A percentile compares a stretch with the other conserved stretches of the same genome.
These are phyloP conservation scores for Spizellomyces punctatus DNA, from an alignment of 192 early-diverging fungal species.

Conservation along the genomic window DNA sequence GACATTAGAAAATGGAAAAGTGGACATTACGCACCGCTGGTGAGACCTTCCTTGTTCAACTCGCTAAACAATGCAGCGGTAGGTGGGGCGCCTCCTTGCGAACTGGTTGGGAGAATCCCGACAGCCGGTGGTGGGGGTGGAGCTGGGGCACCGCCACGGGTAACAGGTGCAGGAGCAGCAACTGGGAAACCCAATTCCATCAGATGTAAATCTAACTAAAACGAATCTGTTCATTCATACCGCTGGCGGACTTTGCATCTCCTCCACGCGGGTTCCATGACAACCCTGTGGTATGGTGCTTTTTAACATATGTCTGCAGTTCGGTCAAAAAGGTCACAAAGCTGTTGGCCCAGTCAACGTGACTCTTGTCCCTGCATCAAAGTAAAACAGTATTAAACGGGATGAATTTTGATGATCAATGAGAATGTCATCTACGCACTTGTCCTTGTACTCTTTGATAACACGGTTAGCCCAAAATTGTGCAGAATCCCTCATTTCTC, in stretches of 20 bases:
- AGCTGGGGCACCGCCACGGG: conserved; percentile 30
- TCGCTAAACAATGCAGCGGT: conserved; percentile 74
- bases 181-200: background rate
- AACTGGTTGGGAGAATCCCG: conserved; percentile 40
- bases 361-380: conserved; percentile 55
- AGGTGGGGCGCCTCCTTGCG: conserved; percentile 8
- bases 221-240: too few species aligned
- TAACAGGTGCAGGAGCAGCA: conserved; percentile 29
- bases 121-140: conserved; percentile 44
- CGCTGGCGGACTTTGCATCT: conserved; percentile 45
- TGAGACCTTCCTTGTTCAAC: conserved; percentile 75
- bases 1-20: conserved; percentile 38
- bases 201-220: too few species aligned
- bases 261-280: conserved; percentile 89
- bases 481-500: conserved; percentile 86
- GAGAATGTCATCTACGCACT: conserved; percentile 18
- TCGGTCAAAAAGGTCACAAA: conserved; percentile 72
- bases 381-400: conserved; percentile 29
- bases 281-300: conserved; percentile 85
- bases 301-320: conserved; percentile 85
- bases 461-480: conserved; percentile 93
- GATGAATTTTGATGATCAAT: background rate
- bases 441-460: conserved; percentile 87
- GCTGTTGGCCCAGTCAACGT: conserved; percentile 84
- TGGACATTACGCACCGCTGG: conserved; percentile 57